Base-by-base conservation (phyloP, 2,329 filamentous ascomycete species). In the Trichoderma cornu-damae region DNA sequence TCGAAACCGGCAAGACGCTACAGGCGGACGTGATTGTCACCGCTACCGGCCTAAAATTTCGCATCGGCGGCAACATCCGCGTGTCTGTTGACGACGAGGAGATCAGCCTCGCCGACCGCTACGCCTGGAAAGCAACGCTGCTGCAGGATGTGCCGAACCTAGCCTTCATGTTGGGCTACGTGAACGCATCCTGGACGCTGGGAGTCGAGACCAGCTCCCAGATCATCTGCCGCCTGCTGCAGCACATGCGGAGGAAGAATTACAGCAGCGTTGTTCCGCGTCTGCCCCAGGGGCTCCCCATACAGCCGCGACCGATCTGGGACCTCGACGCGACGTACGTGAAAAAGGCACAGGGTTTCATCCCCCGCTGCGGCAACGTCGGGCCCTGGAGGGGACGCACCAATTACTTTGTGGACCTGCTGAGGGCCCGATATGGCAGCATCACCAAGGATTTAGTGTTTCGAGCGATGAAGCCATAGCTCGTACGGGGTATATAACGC, bases 21-120 rank as follows among this genome's bases (percentile, higher is more conserved):
- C 66, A 77, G 11, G 78, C 84, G 0, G 85, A 88, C 62, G 76
- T 83, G 57, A 85, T 88, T 61, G 72, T 88, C 54, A 86, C 84
- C 0, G 85, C 85, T 0, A 88, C 85, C 0, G 85, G 85, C 0
- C 73, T 87, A 2, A 77, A 77, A 52, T 68, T 87, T 42, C 68
- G 73, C 8, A 72, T 87, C 35, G 80, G 77, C 1, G 83, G 83
- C 22, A 74, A 75, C 18, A 77, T 81, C 30, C 65, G 71, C 2
- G 62, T 86, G 11, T 65, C 66, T 1, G 70, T 87, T 6, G 81
- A 88, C 61, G 78, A 77, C 5, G 61, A 71, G 16, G 65, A 68
- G 0, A 61, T 83, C 38, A 64, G 77, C 9, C 62, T 78, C 22
- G 61, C 71, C 0, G 69, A 75, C 1, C 77, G 77, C 49, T 80